Evolutionary conservation across 768 basidiomycete genomes (phyloP), one percentile per base, ranked within the genome.

Genomic region (Lentinula raphanica): DNA sequence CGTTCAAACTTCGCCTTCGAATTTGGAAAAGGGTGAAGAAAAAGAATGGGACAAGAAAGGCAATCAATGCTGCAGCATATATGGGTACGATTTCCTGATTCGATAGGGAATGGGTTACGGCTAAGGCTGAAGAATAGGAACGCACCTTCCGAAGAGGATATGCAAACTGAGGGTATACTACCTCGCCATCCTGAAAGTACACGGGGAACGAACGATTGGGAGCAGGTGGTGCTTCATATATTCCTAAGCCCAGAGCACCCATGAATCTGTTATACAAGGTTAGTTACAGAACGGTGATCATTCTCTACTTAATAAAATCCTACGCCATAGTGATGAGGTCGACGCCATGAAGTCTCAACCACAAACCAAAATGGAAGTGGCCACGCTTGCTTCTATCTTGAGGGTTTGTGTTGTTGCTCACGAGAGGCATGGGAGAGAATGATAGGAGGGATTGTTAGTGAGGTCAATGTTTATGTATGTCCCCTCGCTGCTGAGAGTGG

Each of bases 11-110:
- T 42, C 78, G 68, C 40, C 79, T 68, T 5, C 82, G 72, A 42
- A 77, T 73, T 65, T 85, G 83, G 66, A 82, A 82, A n/a, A 85
- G 48, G 51, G 68, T 70, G 67, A 84, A 76, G 67, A 81, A 80
- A 63, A 82, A 69, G 67, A 84, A 81, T 1, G 83, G 83, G 1
- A 74, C 74, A 56, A 83, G 68, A 67, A 82, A 82, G 0, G 80
- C 78, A 54, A 85, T 73, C 38, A 83, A 69, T 0, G 80, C 80
- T 4, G 80, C 79, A 0, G 73, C 70, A 67, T 71, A 84, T 60
- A 84, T 82, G 9, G 83, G 82, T 39, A 85, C 65, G 59, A 82
- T 78, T 62, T 83, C 78, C 51, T 53, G 49, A 31, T 17, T 13
- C 17, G 49, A 15, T 31, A 28, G 31, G 21, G 35, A 8, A 23